A percentile compares a stretch with the other conserved stretches of the same genome.
These are phyloP conservation scores for Solanum hybrid DNA, from an alignment of 305 asterid species.

Conservation along the genomic window DNA sequence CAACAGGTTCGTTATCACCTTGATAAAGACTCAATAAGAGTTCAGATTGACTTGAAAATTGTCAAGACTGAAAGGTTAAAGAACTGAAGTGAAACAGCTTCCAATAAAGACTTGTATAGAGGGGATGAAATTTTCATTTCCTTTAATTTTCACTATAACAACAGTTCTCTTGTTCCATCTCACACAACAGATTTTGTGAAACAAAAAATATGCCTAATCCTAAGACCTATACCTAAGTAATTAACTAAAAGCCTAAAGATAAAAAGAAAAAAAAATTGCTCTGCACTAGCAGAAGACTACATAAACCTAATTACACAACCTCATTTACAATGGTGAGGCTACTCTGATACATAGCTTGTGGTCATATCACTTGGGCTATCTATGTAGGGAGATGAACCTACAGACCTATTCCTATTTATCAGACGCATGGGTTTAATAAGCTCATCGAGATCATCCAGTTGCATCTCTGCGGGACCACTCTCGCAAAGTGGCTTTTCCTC, in stretches of 20 bases:
- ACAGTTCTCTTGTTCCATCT: background rate
- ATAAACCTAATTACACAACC: conserved; percentile 5
- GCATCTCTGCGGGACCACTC: conserved; percentile 12
- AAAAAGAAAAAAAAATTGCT: background rate
- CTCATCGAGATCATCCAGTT: conserved; percentile 20
- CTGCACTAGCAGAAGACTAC: conserved; percentile 8
- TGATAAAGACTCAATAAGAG: background rate
- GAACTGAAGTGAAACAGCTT: background rate
- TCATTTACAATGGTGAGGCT: conserved; percentile 2
- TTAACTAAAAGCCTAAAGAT: background rate
- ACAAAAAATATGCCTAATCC: conserved; percentile 4
- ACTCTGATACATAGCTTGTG: conserved; percentile 6
- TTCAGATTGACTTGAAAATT: background rate
- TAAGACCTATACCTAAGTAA: conserved; percentile 10
- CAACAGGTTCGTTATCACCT: background rate
- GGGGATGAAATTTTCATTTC: background rate
- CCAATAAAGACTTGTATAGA: background rate
- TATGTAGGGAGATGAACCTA: conserved; percentile 17
- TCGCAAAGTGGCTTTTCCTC: conserved; percentile 12
- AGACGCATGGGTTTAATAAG: conserved; percentile 26
- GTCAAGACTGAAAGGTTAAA: background rate
- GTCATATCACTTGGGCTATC: conserved; percentile 17
- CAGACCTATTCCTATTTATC: conserved; percentile 18
- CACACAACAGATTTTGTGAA: background rate
- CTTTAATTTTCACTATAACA: background rate